Evolutionary conservation across 2,329 filamentous ascomycete species (phyloP), one percentile per base, ranked within the genome.

Genomic region (Paraphoma chrysanthemicola): DNA sequence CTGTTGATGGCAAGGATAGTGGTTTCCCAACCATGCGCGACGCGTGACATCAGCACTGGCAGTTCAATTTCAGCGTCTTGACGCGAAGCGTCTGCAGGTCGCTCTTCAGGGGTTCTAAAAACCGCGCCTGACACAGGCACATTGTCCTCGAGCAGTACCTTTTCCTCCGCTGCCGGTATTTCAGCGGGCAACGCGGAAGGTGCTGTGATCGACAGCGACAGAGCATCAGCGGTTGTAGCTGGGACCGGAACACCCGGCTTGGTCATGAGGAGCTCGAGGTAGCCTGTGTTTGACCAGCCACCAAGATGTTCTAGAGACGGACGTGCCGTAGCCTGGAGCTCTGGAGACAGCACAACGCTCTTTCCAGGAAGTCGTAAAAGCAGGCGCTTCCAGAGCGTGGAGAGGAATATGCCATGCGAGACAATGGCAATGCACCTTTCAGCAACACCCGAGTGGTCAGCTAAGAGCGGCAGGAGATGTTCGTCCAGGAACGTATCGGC

Each of bases 361-460:
- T 75, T 75, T 11, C 75, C 68, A 2, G 79, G 76, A 56, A 91
- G 83, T 3, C 85, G 81, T 11, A 79, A 76, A 7, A 89, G 78
- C 12, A 96, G 73, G 11, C 83, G 81, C 53, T 83, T 82, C 83
- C 90, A 88, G 0, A 97, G 76, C 31, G 86, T 83, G 2, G 86
- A 86, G 2, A 97, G 83, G 41, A 96, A 87, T 58, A 96, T 88
- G 14, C 93, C 93, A 69, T 97, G 93, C 1, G 93, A 90, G 3
- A 96, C 90, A 12, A 96, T 78, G 1, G 87, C 88, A 11, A 92
- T 79, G 2, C 81, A 78, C 6, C 74, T 68, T 10, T 80, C 73
- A 14, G 56, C 29, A 6, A 55, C 48, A 6, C 62, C 48, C 2
- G 62, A 57, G 0, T 72, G 62, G 10, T 74, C 62, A 10, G 79